phyloP scores from a whole-genome alignment of 2,329 filamentous ascomycete genomes.

The Cercospora sp. region DNA sequence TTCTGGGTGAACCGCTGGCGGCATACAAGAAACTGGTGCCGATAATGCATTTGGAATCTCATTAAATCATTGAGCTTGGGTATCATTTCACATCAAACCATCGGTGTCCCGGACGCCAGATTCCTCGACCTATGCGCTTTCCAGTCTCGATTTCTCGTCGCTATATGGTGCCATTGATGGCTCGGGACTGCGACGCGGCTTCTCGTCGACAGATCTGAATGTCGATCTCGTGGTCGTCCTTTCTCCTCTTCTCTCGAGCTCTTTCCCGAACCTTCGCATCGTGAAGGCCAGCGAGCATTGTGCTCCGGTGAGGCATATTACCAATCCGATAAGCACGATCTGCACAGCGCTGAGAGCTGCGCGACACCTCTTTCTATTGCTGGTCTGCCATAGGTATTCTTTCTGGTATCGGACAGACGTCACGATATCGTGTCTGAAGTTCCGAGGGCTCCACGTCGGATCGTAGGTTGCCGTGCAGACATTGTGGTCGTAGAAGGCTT shows the following conservation, averaged over 20 bases:
- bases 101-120: not conserved
- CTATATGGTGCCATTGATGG: constrained; percentile 1
- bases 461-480: constrained; percentile 28
- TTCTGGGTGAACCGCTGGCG: constrained; percentile 17
- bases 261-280: constrained; percentile 24
- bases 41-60: constrained; percentile 17
- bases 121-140: constrained; percentile 6
- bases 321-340: constrained; percentile 19
- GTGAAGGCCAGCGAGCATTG: constrained; percentile 27
- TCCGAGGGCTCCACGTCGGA: constrained; percentile 24
- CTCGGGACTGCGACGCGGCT: constrained; percentile 17
- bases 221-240: not conserved
- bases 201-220: constrained; percentile 1
- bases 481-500: constrained; percentile 29
- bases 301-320: constrained; percentile 23
- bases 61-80: constrained; percentile 11
- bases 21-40: constrained; percentile 21
- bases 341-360: constrained; percentile 27
- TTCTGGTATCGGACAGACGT: constrained; percentile 29
- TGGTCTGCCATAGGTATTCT: constrained; percentile 23
- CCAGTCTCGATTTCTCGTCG: constrained; percentile 18
- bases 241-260: constrained; percentile 14
- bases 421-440: constrained; percentile 27
- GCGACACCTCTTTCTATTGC: constrained; percentile 24
- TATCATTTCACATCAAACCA: constrained; percentile 16